A percentile compares a stretch with the other conserved stretches of the same genome.
phyloP scores from a whole-genome alignment of 164 flowering plant species.

The Magnolia kwangsiensis region DNA sequence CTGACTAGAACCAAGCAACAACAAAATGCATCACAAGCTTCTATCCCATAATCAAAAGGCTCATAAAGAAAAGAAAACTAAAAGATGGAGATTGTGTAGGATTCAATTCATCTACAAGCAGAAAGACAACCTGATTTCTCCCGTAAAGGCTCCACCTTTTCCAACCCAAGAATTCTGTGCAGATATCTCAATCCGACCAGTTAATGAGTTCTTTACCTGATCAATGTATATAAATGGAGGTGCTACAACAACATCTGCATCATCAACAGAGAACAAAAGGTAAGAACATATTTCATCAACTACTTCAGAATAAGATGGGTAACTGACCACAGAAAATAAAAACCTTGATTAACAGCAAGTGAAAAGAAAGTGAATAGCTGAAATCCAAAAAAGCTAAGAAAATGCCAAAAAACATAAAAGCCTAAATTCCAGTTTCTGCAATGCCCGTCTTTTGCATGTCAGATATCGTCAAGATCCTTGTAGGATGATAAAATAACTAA shows the following conservation, averaged over 20 bases:
- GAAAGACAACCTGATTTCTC: constrained; percentile 85
- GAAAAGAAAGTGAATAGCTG: not conserved
- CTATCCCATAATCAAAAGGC: not conserved
- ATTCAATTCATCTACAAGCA: not conserved
- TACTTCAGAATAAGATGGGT: not conserved
- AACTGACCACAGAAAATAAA: not conserved
- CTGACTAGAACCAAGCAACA: not conserved
- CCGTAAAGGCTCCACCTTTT: constrained; percentile 97
- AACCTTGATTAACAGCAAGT: not conserved
- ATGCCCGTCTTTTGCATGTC: not conserved
- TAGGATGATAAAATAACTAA: too few species aligned
- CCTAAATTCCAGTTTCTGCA: not conserved
- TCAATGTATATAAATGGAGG: constrained; percentile 94
- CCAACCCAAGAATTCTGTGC: constrained; percentile 96
- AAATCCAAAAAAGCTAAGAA: not conserved
- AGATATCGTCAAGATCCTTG: not conserved
- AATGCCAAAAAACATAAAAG: not conserved
- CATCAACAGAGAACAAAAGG: constrained; percentile 9
- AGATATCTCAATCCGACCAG: constrained; percentile 72
- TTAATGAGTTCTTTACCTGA: constrained; percentile 71
- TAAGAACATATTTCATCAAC: not conserved
- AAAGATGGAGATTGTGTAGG: not conserved
- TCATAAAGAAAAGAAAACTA: not conserved
- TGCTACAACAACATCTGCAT: constrained; percentile 91
- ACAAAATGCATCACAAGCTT: not conserved